phyloP scores from a whole-genome alignment of 148 eudicot species.

The Chenopodium berlandieri region DNA sequence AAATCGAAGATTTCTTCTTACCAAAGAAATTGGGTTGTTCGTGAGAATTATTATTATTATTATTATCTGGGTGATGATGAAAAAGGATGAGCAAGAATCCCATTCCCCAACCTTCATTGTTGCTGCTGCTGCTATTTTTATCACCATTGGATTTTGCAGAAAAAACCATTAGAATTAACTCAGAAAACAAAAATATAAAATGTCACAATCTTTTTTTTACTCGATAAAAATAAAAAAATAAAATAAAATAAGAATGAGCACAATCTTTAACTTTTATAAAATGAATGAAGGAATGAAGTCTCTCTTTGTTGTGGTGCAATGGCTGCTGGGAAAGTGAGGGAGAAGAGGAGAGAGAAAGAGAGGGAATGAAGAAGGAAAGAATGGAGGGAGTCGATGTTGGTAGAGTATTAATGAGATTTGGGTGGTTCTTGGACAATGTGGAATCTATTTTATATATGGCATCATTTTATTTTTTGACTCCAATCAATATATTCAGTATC shows the following conservation, averaged over 20 bases:
- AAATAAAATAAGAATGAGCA: neutral
- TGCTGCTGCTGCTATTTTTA: conserved; percentile 13
- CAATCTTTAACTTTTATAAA: neutral
- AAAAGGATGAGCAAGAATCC: conserved; percentile 55
- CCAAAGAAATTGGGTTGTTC: neutral
- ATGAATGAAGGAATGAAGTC: no score
- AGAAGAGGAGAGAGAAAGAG: neutral
- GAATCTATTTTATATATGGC: neutral
- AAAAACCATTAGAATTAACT: conserved; percentile 21
- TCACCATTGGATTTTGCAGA: conserved; percentile 18
- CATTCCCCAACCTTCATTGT: conserved; percentile 42
- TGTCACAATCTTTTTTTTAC: conserved; percentile 17
- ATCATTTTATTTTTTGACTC: no score
- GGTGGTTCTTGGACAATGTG: conserved; percentile 20
- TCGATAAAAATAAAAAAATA: neutral
- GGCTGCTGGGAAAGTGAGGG: neutral
- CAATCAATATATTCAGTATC: no score
- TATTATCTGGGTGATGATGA: conserved; percentile 28
- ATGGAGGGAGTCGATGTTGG: conserved; percentile 15
- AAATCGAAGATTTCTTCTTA: conserved; percentile 15
- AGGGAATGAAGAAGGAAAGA: neutral
- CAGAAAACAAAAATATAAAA: neutral
- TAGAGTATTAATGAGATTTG: conserved; percentile 22
- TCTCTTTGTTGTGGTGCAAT: neutral
- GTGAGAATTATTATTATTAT: neutral